Conservation (phyloP, 345 rosid species). For the Barbarea vulgaris region DNA sequence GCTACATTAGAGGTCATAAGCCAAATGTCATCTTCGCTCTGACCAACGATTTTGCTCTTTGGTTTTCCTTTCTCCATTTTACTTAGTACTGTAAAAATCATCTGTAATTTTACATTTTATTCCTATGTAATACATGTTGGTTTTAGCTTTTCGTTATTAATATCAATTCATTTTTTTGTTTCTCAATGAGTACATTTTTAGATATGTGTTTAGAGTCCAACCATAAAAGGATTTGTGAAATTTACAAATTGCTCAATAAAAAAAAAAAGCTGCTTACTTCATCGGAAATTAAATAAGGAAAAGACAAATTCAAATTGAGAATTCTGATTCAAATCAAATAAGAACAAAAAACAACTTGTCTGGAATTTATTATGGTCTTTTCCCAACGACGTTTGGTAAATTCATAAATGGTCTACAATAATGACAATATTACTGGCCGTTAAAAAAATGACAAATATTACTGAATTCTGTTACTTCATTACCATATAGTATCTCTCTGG, state of each 20-base stretch:
- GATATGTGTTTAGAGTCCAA: background rate
- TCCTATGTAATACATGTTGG: background rate
- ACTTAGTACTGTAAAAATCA: slow-evolving; percentile 23
- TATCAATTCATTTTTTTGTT: background rate
- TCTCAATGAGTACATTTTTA: background rate
- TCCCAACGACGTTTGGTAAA: slow-evolving; percentile 1
- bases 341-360: slow-evolving; percentile 5
- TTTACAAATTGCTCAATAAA: background rate
- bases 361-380: slow-evolving; percentile 21
- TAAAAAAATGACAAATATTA: background rate
- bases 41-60: slow-evolving; percentile 30
- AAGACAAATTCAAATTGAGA: slow-evolving; percentile 19
- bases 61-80: background rate
- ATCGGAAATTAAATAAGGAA: background rate
- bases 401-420: slow-evolving; percentile 17
- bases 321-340: background rate
- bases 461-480: slow-evolving; percentile 9
- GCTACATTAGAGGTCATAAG: slow-evolving; percentile 43
- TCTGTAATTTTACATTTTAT: slow-evolving; percentile 10
- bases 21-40: slow-evolving; percentile 45
- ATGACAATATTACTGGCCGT: background rate
- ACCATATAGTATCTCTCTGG: background rate
- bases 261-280: background rate
- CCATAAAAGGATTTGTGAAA: background rate
- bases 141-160: slow-evolving; percentile 1